Evolutionary conservation across 2,329 filamentous ascomycete genomes (phyloP).

Genomic region (Podosphaera fusca): DNA sequence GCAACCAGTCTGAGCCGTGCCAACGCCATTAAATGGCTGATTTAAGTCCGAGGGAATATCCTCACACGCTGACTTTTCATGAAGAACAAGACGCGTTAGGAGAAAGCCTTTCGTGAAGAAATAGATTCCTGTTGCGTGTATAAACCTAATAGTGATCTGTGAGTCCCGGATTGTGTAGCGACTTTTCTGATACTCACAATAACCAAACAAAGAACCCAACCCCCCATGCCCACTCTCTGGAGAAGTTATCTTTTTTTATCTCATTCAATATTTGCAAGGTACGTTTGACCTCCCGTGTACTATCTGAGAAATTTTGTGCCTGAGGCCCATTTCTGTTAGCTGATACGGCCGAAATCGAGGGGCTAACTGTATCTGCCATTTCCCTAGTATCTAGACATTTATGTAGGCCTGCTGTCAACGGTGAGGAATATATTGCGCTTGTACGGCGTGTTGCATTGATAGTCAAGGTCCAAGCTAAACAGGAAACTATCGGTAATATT

Average conservation of each 20-base stretch:
- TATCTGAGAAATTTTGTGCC: no score
- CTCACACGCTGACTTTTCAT: constrained; percentile 49
- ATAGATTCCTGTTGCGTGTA: constrained; percentile 64
- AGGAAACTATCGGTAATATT: no score
- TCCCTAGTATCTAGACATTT: no score
- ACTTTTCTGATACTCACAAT: constrained; percentile 11
- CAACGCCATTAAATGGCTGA: constrained; percentile 9
- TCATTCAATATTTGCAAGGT: constrained; percentile 11
- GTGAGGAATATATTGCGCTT: no score
- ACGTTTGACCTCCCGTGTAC: no score
- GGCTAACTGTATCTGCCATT: no score
- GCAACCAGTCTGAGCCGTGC: constrained; percentile 44
- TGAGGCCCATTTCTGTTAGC: no score
- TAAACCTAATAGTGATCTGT: constrained; percentile 12
- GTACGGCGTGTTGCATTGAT: no score
- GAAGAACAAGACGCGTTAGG: constrained; percentile 60
- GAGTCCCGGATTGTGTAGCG: background rate
- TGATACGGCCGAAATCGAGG: no score
- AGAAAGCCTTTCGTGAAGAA: constrained; percentile 93
- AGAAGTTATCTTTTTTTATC: constrained; percentile 11
- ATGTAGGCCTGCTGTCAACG: no score
- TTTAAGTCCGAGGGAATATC: constrained; percentile 37
- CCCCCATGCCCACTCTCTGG: constrained; percentile 14
- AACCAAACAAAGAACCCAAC: constrained; percentile 15
- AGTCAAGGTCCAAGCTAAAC: no score